phyloP scores from a whole-genome alignment of 768 basidiomycete species.

The Tylopilus rubrobrunneus region DNA sequence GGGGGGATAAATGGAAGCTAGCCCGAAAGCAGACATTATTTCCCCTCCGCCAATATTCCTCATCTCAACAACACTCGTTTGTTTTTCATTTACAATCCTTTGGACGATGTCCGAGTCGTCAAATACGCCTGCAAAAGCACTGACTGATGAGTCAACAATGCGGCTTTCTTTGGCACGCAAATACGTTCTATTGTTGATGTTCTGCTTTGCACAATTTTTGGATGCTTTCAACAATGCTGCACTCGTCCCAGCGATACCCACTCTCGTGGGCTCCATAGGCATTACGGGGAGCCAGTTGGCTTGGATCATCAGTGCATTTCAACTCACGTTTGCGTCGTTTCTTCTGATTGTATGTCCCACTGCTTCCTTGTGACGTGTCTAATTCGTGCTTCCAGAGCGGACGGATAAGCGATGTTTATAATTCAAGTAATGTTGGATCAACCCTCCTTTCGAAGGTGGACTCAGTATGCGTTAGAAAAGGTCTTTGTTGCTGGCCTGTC shows the following conservation, averaged over 20 bases:
- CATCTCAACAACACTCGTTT: neutral
- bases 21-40: neutral
- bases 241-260: constrained; percentile 38
- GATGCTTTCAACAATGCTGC: constrained; percentile 44
- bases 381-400: constrained; percentile 19
- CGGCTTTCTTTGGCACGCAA: constrained; percentile 25
- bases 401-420: constrained; percentile 24
- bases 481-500: constrained; percentile 41
- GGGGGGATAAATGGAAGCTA: neutral
- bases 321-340: constrained; percentile 46
- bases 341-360: constrained; percentile 20
- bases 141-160: constrained; percentile 1
- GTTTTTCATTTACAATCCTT: neutral
- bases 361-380: neutral
- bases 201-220: constrained; percentile 41
- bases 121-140: neutral
- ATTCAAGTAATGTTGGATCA: constrained; percentile 27
- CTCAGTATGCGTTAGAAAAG: constrained; percentile 36
- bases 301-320: constrained; percentile 44
- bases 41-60: too few species aligned
- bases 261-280: constrained; percentile 20
- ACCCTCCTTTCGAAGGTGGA: constrained; percentile 22
- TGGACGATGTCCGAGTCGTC: constrained; percentile 11
- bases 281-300: constrained; percentile 10
- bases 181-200: constrained; percentile 30